Evolutionary conservation across 345 rosid species (phyloP).

Genomic region (Triadica sebifera): DNA sequence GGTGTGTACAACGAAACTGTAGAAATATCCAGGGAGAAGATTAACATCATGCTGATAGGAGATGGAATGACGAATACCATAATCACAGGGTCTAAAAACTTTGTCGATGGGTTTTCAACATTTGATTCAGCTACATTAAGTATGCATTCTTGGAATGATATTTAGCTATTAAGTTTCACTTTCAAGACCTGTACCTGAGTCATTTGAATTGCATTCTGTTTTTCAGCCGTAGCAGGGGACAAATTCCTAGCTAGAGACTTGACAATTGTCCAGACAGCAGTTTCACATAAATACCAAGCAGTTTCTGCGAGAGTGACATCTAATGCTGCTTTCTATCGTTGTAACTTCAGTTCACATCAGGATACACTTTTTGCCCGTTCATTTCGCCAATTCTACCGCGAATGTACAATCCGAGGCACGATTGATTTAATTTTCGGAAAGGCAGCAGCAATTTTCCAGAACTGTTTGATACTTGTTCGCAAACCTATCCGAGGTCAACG

Average conservation of each 20-base stretch:
- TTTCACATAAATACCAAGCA: constrained; percentile 15
- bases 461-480: constrained; percentile 11
- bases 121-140: constrained; percentile 9
- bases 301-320: constrained; percentile 20
- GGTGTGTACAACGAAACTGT: constrained; percentile 8
- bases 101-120: constrained; percentile 13
- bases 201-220: not conserved
- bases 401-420: constrained; percentile 15
- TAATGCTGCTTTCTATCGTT: constrained; percentile 8
- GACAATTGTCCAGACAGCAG: constrained; percentile 16
- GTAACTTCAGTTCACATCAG: constrained; percentile 12
- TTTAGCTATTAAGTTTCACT: not conserved
- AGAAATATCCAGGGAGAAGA: not conserved
- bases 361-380: constrained; percentile 11
- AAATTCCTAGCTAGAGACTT: constrained; percentile 14
- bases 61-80: constrained; percentile 13
- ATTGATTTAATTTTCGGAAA: constrained; percentile 11
- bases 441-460: constrained; percentile 11
- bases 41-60: constrained; percentile 5
- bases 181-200: not conserved
- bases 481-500: constrained; percentile 5
- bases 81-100: constrained; percentile 10
- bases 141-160: not conserved
- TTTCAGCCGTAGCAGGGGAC: constrained; percentile 15
- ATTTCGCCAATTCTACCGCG: constrained; percentile 15